Percentiles rank a stretch among this genome's conserved stretches.
phyloP scores from a whole-genome alignment of 2,329 filamentous ascomycete species.

The Fusarium subglutinans region DNA sequence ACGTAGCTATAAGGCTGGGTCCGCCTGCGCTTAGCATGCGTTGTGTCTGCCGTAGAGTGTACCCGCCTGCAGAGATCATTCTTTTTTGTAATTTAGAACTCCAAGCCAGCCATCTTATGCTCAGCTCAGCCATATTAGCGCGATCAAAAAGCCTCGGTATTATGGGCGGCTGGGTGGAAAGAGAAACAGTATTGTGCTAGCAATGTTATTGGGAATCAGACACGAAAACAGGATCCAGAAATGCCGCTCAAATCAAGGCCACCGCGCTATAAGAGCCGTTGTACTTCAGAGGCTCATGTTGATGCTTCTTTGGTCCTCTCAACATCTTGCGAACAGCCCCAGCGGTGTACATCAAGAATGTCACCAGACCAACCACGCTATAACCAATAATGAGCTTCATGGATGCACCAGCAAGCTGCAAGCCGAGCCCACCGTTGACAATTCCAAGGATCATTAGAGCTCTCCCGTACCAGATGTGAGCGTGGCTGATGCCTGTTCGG shows the following conservation, averaged over 20 bases:
- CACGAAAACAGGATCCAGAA: background rate
- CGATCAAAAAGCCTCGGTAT: accelerated
- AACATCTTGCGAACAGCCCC: background rate
- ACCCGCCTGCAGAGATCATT: no score
- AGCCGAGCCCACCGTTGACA: constrained; percentile 69
- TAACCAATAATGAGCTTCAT: background rate
- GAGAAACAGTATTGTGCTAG: background rate
- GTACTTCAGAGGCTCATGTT: background rate
- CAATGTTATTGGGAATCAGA: background rate
- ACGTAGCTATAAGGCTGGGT: no score
- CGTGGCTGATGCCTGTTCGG: constrained; percentile 61
- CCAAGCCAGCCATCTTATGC: background rate
- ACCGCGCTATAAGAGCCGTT: background rate
- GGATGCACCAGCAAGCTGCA: constrained; percentile 56
- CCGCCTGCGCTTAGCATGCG: no score
- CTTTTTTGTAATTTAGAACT: background rate
- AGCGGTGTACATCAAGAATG: background rate
- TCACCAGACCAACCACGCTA: background rate
- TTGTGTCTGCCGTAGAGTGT: no score
- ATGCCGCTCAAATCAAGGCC: background rate
- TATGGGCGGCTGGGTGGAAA: background rate
- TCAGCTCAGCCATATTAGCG: no score
- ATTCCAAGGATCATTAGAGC: constrained; percentile 64
- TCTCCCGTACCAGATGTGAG: constrained; percentile 71
- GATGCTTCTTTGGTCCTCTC: background rate